Conservation (phyloP, 352 stramenopile species). For the Globisporangium paddicum region DNA sequence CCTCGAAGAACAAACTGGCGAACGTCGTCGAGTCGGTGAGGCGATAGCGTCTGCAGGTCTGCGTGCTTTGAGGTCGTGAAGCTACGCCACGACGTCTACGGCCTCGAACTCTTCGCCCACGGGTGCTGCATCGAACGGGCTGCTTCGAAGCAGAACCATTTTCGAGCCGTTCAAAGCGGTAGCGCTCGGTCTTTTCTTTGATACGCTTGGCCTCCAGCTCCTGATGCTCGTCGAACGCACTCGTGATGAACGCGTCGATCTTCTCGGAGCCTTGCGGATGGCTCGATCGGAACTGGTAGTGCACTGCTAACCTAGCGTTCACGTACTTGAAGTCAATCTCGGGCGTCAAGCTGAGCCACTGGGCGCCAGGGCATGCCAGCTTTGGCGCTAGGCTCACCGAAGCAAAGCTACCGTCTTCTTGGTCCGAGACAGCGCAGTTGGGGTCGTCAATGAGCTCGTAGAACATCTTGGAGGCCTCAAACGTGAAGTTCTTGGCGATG, state of each 20-base stretch:
- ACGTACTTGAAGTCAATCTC: slow-evolving; percentile 7
- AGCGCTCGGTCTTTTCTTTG: slow-evolving; percentile 13
- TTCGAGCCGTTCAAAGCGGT: slow-evolving; percentile 4
- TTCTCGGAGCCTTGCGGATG: slow-evolving; percentile 8
- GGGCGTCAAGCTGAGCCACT: not conserved
- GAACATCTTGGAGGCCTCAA: not conserved
- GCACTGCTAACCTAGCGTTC: not conserved
- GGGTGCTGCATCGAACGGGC: not conserved
- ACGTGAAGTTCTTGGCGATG: not conserved
- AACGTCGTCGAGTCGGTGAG: slow-evolving; percentile 68
- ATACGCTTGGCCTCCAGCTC: slow-evolving; percentile 5
- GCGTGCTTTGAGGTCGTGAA: not conserved
- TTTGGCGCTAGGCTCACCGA: not conserved
- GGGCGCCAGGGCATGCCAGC: not conserved
- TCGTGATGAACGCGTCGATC: slow-evolving; percentile 21
- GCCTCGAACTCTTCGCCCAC: not conserved
- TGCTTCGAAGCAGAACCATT: not conserved
- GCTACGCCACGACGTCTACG: not conserved
- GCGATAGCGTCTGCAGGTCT: slow-evolving; percentile 42
- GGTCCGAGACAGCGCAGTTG: not conserved
- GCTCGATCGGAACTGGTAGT: slow-evolving; percentile 12
- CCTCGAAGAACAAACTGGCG: slow-evolving; percentile 61
- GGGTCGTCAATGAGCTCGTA: slow-evolving; percentile 7
- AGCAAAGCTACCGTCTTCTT: not conserved
- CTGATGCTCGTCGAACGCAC: slow-evolving; percentile 17